Evolutionary conservation across 192 early-diverging fungal species (phyloP).

Genomic region (Backusella australiensis): DNA sequence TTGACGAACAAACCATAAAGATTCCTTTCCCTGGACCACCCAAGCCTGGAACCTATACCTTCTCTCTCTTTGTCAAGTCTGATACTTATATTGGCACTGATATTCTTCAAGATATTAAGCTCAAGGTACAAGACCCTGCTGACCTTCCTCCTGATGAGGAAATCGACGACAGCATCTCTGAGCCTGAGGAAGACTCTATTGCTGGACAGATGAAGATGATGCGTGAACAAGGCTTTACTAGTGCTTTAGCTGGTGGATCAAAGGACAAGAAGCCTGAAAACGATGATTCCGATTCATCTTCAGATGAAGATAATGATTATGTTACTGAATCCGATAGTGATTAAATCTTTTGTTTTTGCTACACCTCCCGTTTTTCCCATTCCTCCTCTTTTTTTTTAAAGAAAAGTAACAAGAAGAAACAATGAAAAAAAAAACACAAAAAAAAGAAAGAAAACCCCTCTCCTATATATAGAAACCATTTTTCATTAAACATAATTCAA

Average conservation of each 20-base stretch:
- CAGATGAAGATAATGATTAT: conserved; percentile 20
- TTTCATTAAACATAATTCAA: not conserved
- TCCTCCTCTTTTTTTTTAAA: not conserved
- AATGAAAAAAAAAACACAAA: not conserved
- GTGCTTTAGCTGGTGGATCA: conserved; percentile 44
- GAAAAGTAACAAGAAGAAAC: not conserved
- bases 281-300: conserved; percentile 21
- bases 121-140: conserved; percentile 71
- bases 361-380: not conserved
- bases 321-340: conserved; percentile 12
- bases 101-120: conserved; percentile 69
- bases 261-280: conserved; percentile 11
- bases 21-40: conserved; percentile 95
- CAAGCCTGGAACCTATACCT: conserved; percentile 77
- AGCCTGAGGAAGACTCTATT: conserved; percentile 94
- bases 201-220: conserved; percentile 94
- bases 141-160: conserved; percentile 74
- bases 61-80: conserved; percentile 82
- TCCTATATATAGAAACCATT: not conserved
- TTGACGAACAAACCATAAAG: conserved; percentile 58
- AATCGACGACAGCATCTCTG: conserved; percentile 91
- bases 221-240: conserved; percentile 67
- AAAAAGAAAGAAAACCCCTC: not conserved
- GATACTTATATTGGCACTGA: conserved; percentile 89
- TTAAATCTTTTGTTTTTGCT: not conserved